Evolutionary conservation across 2,329 filamentous ascomycete species (phyloP).

Genomic region (Alternaria novae-zelandiae): DNA sequence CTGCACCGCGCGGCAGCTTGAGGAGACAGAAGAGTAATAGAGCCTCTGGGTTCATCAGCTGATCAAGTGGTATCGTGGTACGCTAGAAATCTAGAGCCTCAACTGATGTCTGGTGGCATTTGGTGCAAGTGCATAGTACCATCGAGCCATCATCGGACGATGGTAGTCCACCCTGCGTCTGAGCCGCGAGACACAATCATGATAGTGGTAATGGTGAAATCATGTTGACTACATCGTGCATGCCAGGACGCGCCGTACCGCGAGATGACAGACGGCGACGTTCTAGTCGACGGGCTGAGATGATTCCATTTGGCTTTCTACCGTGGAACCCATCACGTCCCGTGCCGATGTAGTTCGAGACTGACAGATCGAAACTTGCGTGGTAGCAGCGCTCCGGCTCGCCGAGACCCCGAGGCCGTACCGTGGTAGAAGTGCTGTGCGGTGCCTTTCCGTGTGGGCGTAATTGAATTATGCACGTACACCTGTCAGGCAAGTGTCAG

Average conservation of each 20-base stretch:
- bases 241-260: not conserved
- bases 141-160: not conserved
- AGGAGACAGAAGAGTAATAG: not conserved
- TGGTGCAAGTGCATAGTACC: not conserved
- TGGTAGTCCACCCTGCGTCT: not conserved
- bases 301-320: not conserved
- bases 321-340: not conserved
- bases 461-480: not conserved
- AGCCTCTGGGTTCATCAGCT: not conserved
- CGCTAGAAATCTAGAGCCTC: slow-evolving; percentile 4
- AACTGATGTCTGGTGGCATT: not conserved
- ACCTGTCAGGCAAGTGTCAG: not conserved
- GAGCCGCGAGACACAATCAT: not conserved
- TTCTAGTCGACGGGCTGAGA: not conserved
- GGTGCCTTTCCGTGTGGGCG: not conserved
- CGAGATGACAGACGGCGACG: not conserved
- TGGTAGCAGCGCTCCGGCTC: slow-evolving; percentile 1
- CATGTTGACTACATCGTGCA: not conserved
- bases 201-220: not conserved
- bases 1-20: not conserved
- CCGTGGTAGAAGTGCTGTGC: not conserved
- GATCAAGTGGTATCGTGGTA: not conserved
- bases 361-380: not conserved
- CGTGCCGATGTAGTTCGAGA: slow-evolving; percentile 1
- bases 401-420: not conserved